A percentile compares a stretch with the other conserved stretches of the same genome.
phyloP scores from a whole-genome alignment of 2,329 filamentous ascomycete species.

The Fusarium heterosporum region DNA sequence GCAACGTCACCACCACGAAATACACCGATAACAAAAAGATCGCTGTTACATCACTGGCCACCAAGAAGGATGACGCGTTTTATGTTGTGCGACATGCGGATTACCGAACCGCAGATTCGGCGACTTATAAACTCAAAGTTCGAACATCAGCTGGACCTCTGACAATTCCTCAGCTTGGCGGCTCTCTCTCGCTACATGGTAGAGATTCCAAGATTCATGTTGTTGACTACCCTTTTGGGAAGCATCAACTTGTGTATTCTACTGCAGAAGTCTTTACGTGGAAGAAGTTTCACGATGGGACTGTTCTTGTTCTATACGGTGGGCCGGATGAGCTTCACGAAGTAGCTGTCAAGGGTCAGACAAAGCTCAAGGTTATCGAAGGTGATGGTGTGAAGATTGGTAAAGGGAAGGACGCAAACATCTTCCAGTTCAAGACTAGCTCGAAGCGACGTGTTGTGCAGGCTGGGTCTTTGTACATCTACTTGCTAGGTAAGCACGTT shows the following conservation, averaged over 20 bases:
- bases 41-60: conserved; percentile 71
- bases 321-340: conserved; percentile 72
- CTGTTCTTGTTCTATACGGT: conserved; percentile 73
- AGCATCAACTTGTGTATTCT: conserved; percentile 71
- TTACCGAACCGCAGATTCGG: conserved; percentile 68
- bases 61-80: conserved; percentile 64
- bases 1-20: conserved; percentile 61
- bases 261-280: conserved; percentile 78
- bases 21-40: conserved; percentile 65
- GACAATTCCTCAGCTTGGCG: conserved; percentile 68
- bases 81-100: conserved; percentile 75
- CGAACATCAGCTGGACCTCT: conserved; percentile 65
- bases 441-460: conserved; percentile 48
- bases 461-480: conserved; percentile 56
- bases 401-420: conserved; percentile 24
- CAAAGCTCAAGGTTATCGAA: conserved; percentile 35
- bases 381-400: conserved; percentile 48
- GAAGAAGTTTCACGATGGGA: conserved; percentile 71
- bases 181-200: conserved; percentile 67
- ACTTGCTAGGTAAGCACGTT: conserved; percentile 51
- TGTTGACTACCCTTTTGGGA: conserved; percentile 72
- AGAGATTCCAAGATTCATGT: conserved; percentile 77
- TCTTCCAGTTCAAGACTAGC: conserved; percentile 51
- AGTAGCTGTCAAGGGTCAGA: conserved; percentile 59
- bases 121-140: conserved; percentile 72